A percentile compares a stretch with the other conserved stretches of the same genome.
phyloP scores from a whole-genome alignment of 2,329 filamentous ascomycete species.

The Karstenula rhodostoma region DNA sequence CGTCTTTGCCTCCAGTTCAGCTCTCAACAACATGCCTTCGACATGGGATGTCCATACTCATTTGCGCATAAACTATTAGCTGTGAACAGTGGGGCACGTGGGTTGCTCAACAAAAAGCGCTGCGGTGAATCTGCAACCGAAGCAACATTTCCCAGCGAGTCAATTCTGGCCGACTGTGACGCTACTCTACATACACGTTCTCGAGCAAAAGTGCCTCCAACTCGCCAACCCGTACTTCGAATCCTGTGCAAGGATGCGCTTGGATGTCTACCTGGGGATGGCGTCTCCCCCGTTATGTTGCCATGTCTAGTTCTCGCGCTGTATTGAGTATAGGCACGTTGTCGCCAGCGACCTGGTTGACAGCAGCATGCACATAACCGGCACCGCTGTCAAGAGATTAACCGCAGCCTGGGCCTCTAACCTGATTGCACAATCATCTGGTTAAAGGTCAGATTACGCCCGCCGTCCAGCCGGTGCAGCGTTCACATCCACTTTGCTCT shows the following conservation, averaged over 20 bases:
- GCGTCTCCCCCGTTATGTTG: no score
- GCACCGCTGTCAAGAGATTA: conserved; percentile 11
- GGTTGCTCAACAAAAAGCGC: neutral
- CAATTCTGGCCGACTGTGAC: neutral
- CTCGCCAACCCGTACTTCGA: no score
- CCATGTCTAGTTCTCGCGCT: neutral
- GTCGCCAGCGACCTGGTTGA: conserved; percentile 1
- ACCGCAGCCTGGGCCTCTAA: conserved; percentile 12
- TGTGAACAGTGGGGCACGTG: neutral
- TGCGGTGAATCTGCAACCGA: neutral
- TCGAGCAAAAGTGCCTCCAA: no score
- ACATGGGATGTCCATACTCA: neutral
- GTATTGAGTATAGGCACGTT: neutral
- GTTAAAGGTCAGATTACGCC: conserved; percentile 22
- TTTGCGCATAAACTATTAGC: neutral
- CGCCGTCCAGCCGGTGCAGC: conserved; percentile 17
- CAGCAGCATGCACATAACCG: conserved; percentile 7
- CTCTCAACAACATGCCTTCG: neutral
- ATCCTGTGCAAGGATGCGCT: no score
- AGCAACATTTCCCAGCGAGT: neutral
- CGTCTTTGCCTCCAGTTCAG: neutral
- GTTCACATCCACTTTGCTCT: neutral
- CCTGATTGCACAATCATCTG: conserved; percentile 12
- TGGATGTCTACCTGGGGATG: neutral
- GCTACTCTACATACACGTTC: no score